Conservation (phyloP, 495 filamentous ascomycete species). For the Tuber umbilicatum region DNA sequence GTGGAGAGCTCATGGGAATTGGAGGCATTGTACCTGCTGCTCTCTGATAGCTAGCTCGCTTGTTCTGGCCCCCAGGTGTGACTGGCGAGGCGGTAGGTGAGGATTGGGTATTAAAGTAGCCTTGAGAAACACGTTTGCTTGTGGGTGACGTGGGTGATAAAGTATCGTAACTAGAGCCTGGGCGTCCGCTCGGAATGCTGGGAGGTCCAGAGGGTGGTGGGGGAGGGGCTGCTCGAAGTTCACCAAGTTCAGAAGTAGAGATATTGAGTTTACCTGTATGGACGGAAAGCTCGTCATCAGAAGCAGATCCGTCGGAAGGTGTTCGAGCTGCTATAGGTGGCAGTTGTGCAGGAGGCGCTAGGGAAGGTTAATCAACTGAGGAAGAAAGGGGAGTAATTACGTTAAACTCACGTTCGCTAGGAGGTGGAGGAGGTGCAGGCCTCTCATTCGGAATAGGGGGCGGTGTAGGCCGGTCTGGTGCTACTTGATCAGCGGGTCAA, state of each 20-base stretch:
- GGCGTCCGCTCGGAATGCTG: slow-evolving; percentile 48
- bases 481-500: slow-evolving; percentile 18
- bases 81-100: slow-evolving; percentile 50
- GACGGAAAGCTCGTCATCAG: slow-evolving; percentile 87
- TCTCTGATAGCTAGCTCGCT: slow-evolving; percentile 51
- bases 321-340: slow-evolving; percentile 52
- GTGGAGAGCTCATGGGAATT: slow-evolving; percentile 41
- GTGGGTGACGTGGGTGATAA: slow-evolving; percentile 53
- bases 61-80: slow-evolving; percentile 45
- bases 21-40: slow-evolving; percentile 44
- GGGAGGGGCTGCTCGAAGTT: slow-evolving; percentile 43
- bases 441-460: slow-evolving; percentile 60
- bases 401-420: slow-evolving; percentile 57
- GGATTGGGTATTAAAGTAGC: slow-evolving; percentile 43
- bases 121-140: slow-evolving; percentile 50
- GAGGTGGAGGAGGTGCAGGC: slow-evolving; percentile 63
- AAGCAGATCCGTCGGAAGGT: slow-evolving; percentile 74
- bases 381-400: slow-evolving; percentile 13
- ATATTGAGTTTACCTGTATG: slow-evolving; percentile 51
- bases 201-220: slow-evolving; percentile 48
- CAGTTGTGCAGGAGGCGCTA: slow-evolving; percentile 48
- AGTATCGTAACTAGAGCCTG: slow-evolving; percentile 41
- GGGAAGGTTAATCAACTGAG: slow-evolving; percentile 41
- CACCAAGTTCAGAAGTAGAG: slow-evolving; percentile 32
- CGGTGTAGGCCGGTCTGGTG: slow-evolving; percentile 48